Percentiles rank a stretch among this genome's conserved stretches.
phyloP scores from a whole-genome alignment of 257 asterid genomes.

The Primulina eburnea region DNA sequence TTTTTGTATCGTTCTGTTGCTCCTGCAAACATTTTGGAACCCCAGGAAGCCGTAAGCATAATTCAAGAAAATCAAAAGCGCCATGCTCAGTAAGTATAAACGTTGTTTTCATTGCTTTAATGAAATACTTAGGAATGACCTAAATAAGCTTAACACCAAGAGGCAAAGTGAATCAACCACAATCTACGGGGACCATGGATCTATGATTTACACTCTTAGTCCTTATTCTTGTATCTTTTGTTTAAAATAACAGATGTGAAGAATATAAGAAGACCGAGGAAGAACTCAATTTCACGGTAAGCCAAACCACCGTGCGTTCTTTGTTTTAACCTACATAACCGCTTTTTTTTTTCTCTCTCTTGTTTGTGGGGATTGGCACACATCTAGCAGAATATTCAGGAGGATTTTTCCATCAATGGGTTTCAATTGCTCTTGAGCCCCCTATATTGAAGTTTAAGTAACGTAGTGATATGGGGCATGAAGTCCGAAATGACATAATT shows the following conservation, averaged over 20 bases:
- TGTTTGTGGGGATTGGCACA: not conserved
- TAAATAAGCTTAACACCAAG: not conserved
- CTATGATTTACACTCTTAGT: not conserved
- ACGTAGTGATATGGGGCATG: not conserved
- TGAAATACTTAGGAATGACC: slow-evolving; percentile 7
- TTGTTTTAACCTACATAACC: not conserved
- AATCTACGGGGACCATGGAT: not conserved
- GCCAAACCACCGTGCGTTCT: not conserved
- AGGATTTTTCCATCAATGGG: no score
- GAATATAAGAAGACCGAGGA: slow-evolving; percentile 49
- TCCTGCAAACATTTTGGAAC: slow-evolving; percentile 29
- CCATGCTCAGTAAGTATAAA: slow-evolving; percentile 52
- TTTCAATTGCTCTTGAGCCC: no score
- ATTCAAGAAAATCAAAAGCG: slow-evolving; percentile 56
- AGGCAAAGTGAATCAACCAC: slow-evolving; percentile 10
- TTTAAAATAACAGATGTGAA: slow-evolving; percentile 51
- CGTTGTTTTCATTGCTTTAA: slow-evolving; percentile 7
- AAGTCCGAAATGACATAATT: not conserved
- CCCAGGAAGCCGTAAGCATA: slow-evolving; percentile 41
- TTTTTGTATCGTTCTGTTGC: slow-evolving; percentile 41
- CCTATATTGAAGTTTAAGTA: no score
- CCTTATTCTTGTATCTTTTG: slow-evolving; percentile 12
- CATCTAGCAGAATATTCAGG: no score
- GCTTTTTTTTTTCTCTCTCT: not conserved
- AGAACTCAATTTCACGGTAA: slow-evolving; percentile 68